Evolutionary conservation across 768 basidiomycete genomes (phyloP), one percentile per base, ranked within the genome.

Genomic region (Auricularia sp.): DNA sequence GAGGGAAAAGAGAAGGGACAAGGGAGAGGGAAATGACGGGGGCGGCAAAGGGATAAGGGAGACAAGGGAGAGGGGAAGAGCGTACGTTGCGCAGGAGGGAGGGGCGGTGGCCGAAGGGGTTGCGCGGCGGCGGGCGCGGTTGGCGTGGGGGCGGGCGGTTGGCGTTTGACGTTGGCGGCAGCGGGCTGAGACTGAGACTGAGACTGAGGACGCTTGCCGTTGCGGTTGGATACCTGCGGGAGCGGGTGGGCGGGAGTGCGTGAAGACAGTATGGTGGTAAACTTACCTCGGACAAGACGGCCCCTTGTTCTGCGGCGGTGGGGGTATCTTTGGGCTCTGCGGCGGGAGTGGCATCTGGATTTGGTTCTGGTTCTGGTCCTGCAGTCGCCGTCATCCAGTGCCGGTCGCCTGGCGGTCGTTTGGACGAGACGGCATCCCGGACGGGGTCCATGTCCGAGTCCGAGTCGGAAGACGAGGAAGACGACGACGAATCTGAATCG

Each of bases 21-120:
- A 29, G 29, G 29, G 29, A 29, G 29, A 29, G 14, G 47, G 63
- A 54, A 44, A n/a, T n/a, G n/a, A n/a, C n/a, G n/a, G n/a, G n/a
- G n/a, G n/a, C n/a, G n/a, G n/a, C n/a, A n/a, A 24, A 29, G 29
- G 29, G 29, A 29, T 29, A 29, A 29, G 29, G 29, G 29, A 24
- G 1, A 29, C 29, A 29, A 29, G 29, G 2, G 29, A 29, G 29
- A 29, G 29, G 29, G 29, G 29, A 29, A 29, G 62, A 10, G 75
- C 85, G 72, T 74, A 94, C 94, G 70, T 88, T 93, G 66, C 89
- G 88, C 64, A 97, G 76, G 21, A 97, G 79, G 16, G 85, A 85
- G 6, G 89, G 82, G 21, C 87, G 82, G 33, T 83, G 78, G 44
- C 80, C 81, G 69, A 92, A 92, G 1, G 85, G 85, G 74, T 88